Conservation (phyloP, 305 asterid species). For the Ruellia speciosa region DNA sequence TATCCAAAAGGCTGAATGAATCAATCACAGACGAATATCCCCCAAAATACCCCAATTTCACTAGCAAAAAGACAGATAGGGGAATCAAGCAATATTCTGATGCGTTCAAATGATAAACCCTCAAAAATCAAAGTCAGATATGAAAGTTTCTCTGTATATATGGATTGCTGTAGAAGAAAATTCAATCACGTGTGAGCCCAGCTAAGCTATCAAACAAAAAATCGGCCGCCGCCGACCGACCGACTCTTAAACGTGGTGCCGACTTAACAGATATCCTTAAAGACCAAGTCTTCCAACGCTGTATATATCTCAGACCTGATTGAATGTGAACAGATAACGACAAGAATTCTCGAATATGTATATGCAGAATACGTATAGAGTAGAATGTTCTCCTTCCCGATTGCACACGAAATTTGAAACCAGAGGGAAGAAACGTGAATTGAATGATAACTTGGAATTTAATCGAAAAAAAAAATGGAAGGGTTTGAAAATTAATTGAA, state of each 20-base stretch:
- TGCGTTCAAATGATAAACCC: background rate
- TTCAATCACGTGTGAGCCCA: constrained; percentile 26
- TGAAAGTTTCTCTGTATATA: background rate
- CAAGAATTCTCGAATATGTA: too few relatives aligned
- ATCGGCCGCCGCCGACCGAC: constrained; percentile 7
- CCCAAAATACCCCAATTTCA: background rate
- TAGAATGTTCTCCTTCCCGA: background rate
- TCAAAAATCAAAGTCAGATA: background rate
- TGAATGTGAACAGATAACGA: background rate
- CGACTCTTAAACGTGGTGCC: constrained; percentile 16
- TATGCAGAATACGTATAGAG: too few relatives aligned
- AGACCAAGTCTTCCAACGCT: constrained; percentile 18
- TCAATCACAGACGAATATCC: constrained; percentile 15
- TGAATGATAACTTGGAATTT: constrained; percentile 18
- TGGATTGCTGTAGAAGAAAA: constrained; percentile 18
- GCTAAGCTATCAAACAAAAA: background rate
- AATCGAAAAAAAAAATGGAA: background rate
- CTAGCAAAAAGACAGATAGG: too few relatives aligned
- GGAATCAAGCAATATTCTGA: too few relatives aligned
- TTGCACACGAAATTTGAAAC: background rate
- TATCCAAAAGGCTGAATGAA: constrained; percentile 15
- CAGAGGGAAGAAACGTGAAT: constrained; percentile 19
- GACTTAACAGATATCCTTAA: constrained; percentile 20
- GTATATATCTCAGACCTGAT: background rate
- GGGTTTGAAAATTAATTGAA: background rate